Conservation (phyloP, 1,284 basidiomycete species). For the Cryptococcus amylolentus region DNA sequence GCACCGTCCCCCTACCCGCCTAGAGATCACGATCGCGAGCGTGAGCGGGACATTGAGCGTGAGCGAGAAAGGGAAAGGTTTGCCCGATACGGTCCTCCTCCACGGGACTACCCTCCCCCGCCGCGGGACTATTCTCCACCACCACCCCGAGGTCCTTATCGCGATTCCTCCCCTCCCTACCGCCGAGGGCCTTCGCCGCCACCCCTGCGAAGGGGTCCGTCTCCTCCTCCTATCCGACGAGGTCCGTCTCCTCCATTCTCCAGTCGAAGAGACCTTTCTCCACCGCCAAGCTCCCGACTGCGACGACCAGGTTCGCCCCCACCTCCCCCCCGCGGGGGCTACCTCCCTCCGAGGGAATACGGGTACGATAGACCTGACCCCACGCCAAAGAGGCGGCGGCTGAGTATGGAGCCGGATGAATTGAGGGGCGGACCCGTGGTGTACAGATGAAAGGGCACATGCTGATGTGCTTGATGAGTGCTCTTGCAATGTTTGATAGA, state of each 20-base stretch:
- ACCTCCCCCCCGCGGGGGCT: neutral
- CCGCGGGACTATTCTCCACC: neutral
- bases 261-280: neutral
- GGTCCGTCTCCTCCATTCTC: too few relatives aligned
- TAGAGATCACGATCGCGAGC: neutral
- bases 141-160: neutral
- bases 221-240: neutral
- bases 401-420: neutral
- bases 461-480: neutral
- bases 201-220: neutral
- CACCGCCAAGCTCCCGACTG: neutral
- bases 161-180: constrained; percentile 1
- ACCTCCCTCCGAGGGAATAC: neutral
- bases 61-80: neutral
- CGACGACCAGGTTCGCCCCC: neutral
- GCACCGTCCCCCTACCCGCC: neutral
- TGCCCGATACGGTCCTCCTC: too few relatives aligned
- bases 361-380: neutral
- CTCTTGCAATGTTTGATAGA: neutral
- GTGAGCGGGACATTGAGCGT: too few relatives aligned
- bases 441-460: neutral
- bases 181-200: neutral
- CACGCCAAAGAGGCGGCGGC: neutral
- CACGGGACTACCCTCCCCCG: neutral
- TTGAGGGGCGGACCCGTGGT: neutral